Evolutionary conservation across 345 rosid genomes (phyloP), one percentile per base, ranked within the genome.

Genomic region (Lagerstroemia speciosa): DNA sequence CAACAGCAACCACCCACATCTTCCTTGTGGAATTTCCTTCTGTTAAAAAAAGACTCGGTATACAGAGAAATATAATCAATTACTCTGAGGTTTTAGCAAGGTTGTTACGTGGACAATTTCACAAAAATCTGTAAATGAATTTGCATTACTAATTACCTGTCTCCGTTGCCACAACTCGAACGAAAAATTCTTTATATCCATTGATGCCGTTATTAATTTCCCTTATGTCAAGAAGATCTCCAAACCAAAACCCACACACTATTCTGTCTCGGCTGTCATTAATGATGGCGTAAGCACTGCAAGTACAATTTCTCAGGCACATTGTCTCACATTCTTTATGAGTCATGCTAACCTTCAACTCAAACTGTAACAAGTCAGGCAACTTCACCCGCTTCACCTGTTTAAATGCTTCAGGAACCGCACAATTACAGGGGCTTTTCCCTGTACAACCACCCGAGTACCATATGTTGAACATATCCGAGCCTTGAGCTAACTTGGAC

Each of bases 381-480:
- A 73, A 22, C 71, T 79, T 79, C 61, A 73, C 29, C 38, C 38
- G 8, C 38, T 36, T 36, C 5, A 36, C 5, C 38, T 36, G 38
- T 36, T 36, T 3, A 36, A 5, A 50, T 57, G 0, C 37, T 22
- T 29, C 64, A 48, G 69, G 40, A 70, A 52, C 62, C 12, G 32
- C 73, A 40, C 76, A 73, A n/a, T 37, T 36, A 3, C 63, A n/a
- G 11, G 38, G 60, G n/a, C 33, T 45, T 60, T 78, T 72, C 68
- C 73, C 64, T 16, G 66, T 66, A 64, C 82, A 78, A 0, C 82
- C 76, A 9, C 48, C 78, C 0, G 69, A 19, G 34, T 31, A 32
- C 31, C 46, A 41, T 37, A 37, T 4, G 46, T 71, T 74, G 30
- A 73, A 8, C n/a, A 40, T 37, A 33, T 63, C 32, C 82, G 75